Conservation (phyloP, 257 asterid species). For the Agastache rugosa region DNA sequence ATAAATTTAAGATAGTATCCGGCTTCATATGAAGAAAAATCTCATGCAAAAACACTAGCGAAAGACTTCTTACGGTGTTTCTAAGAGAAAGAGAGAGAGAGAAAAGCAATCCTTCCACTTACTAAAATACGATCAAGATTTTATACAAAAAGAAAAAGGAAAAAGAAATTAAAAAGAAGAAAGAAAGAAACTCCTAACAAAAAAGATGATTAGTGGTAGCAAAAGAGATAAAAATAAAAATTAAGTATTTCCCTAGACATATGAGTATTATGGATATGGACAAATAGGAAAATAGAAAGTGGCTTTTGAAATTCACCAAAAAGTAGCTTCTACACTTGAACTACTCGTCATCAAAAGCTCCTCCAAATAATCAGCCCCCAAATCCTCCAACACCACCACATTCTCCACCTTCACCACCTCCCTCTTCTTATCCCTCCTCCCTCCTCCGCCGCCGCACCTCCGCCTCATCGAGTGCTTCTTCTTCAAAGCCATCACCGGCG, state of each 20-base stretch:
- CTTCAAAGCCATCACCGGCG: slow-evolving; percentile 83
- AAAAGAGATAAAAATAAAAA: not conserved
- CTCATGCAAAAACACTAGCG: slow-evolving; percentile 3
- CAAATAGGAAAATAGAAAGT: not conserved
- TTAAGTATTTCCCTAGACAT: not conserved
- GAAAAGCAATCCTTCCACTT: not conserved
- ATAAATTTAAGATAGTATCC: too few relatives aligned
- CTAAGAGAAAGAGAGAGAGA: not conserved
- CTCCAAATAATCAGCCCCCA: slow-evolving; percentile 80
- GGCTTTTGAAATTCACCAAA: slow-evolving; percentile 5
- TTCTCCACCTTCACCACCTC: slow-evolving; percentile 50
- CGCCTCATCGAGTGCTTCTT: slow-evolving; percentile 64
- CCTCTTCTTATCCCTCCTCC: slow-evolving; percentile 23
- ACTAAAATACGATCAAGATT: not conserved
- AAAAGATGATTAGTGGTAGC: not conserved
- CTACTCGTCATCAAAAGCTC: slow-evolving; percentile 60
- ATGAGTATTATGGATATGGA: not conserved
- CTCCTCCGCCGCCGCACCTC: slow-evolving; percentile 28
- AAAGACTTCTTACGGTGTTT: not conserved
- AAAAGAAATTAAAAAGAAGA: not conserved
- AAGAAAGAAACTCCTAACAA: not conserved
- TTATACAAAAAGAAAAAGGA: not conserved
- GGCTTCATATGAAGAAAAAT: not conserved
- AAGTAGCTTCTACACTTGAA: slow-evolving; percentile 19
- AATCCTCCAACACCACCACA: slow-evolving; percentile 78